A percentile compares a stretch with the other conserved stretches of the same genome.
These are phyloP conservation scores for Trypanosoma theileri DNA, from an alignment of 208 protist genomes.

Conservation along the genomic window DNA sequence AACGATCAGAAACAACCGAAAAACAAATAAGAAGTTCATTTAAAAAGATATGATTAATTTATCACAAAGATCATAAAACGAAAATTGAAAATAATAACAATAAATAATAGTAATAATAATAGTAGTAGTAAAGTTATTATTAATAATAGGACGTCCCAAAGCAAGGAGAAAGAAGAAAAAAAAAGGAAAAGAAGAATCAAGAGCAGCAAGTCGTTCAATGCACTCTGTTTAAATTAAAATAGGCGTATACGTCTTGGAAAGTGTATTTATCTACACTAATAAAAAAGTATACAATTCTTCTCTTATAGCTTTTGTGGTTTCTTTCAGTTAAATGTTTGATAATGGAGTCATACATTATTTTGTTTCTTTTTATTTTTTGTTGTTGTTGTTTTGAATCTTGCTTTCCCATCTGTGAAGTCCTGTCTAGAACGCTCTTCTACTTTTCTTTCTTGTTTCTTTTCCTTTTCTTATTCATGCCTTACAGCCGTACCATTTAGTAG, in stretches of 20 bases:
- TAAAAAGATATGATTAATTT: background rate
- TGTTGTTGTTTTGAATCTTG: background rate
- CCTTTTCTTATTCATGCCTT: background rate
- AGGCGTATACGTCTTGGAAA: no score
- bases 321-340: no score
- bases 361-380: background rate
- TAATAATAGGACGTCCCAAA: no score
- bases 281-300: background rate
- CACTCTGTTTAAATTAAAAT: background rate
- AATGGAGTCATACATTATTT: conserved; percentile 8
- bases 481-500: no score
- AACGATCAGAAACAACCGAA: background rate
- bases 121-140: no score
- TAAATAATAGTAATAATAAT: no score
- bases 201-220: background rate
- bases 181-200: conserved; percentile 8
- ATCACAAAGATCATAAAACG: background rate
- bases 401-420: background rate
- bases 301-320: background rate
- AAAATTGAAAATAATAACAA: background rate
- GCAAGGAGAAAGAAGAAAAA: conserved; percentile 1
- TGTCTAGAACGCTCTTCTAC: no score
- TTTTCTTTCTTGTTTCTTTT: background rate
- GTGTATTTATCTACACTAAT: no score
- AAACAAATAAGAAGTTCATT: background rate